Evolutionary conservation across 2,329 filamentous ascomycete genomes (phyloP).

Genomic region (Escovopsis weberi): DNA sequence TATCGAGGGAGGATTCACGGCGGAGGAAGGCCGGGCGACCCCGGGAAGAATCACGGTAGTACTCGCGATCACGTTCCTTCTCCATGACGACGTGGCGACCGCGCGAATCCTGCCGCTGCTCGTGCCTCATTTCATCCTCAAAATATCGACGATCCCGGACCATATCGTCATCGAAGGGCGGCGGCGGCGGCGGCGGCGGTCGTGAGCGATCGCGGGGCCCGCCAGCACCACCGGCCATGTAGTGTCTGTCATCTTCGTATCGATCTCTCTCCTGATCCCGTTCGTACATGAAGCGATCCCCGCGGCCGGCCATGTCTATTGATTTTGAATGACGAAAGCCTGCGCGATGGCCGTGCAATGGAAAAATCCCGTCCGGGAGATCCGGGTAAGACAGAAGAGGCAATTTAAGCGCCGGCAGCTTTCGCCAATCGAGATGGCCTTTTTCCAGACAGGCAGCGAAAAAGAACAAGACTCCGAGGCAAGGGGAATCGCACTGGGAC

Average conservation of each 20-base stretch:
- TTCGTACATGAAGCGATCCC: slow-evolving; percentile 25
- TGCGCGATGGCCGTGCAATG: neutral
- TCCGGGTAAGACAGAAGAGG: neutral
- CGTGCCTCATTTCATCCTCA: slow-evolving; percentile 36
- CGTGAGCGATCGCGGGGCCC: slow-evolving; percentile 29
- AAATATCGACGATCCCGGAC: slow-evolving; percentile 37
- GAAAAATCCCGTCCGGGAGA: too few species aligned
- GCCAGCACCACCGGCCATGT: slow-evolving; percentile 16
- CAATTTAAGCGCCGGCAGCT: too few species aligned
- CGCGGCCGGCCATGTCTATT: slow-evolving; percentile 7
- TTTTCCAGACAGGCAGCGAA: neutral
- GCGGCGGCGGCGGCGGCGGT: slow-evolving; percentile 23
- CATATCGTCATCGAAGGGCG: slow-evolving; percentile 30
- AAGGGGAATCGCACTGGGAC: neutral
- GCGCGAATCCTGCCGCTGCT: slow-evolving; percentile 17
- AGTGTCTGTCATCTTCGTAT: slow-evolving; percentile 39
- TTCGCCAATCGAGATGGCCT: too few species aligned
- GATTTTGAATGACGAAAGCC: slow-evolving; percentile 1
- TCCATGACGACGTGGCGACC: slow-evolving; percentile 43
- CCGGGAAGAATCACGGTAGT: slow-evolving; percentile 31
- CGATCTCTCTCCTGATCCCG: slow-evolving; percentile 28
- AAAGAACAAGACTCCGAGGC: neutral
- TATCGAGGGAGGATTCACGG: slow-evolving; percentile 80
- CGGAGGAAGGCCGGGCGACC: slow-evolving; percentile 55
- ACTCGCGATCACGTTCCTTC: slow-evolving; percentile 38